Conservation (phyloP, 768 basidiomycete genomes). For the Leccinum subgranulosum region DNA sequence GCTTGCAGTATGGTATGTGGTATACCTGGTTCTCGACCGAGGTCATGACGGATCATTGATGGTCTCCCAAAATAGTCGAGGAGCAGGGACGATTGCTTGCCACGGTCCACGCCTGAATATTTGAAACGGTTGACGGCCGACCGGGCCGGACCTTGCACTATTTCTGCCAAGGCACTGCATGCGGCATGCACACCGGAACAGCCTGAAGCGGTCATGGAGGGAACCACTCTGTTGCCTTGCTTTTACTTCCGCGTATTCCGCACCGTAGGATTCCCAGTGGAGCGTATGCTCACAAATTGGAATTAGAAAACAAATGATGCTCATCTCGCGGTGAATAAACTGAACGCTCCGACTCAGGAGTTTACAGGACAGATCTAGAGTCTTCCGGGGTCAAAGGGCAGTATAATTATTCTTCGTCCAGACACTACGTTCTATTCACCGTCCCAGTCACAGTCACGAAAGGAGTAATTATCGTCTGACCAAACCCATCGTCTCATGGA, state of each 20-base stretch:
- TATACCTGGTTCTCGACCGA: neutral
- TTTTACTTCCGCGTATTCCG: neutral
- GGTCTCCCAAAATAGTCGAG: neutral
- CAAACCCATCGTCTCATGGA: neutral
- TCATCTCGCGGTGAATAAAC: no score
- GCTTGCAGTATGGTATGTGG: neutral
- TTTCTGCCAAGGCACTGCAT: neutral
- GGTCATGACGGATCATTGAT: neutral
- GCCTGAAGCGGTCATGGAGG: neutral
- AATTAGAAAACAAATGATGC: neutral
- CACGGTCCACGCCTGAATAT: conserved; percentile 3
- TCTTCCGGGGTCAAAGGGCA: neutral
- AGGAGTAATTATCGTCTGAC: neutral
- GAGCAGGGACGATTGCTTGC: conserved; percentile 6
- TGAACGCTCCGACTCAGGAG: neutral
- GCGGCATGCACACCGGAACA: neutral
- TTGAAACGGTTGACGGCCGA: neutral
- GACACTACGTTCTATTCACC: neutral
- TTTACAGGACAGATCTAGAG: neutral
- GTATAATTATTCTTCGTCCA: neutral
- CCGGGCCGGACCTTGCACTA: conserved; percentile 1
- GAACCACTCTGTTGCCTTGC: neutral
- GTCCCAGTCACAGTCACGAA: neutral
- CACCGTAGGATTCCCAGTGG: neutral
- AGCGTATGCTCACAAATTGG: neutral